Evolutionary conservation across 1,284 basidiomycete genomes (phyloP), one percentile per base, ranked within the genome.

Genomic region (Cutaneotrichosporon sp.): DNA sequence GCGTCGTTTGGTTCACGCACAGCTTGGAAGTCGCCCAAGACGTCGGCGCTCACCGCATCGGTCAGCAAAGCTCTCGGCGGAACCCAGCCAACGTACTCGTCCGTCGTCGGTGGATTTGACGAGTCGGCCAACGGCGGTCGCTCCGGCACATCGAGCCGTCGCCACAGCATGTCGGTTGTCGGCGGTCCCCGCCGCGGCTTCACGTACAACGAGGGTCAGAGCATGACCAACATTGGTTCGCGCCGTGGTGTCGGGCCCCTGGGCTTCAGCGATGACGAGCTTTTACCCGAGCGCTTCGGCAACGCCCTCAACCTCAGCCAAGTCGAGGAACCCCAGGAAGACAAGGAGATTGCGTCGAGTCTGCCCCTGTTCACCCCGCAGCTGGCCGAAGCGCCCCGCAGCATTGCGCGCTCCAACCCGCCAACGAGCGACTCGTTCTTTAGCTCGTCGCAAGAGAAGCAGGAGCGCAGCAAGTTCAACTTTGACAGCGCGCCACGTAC

Each of bases 91-190:
- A 54, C 46, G n/a, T 62, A 62, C 49, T 61, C 62, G 26, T 61
- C 66, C n/a, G 51, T 60, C 10, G 51, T 63, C 8, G 64, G 63
- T 4, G 66, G 65, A 7, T 68, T 65, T 22, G 67, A 63, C 13
- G 54, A 63, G n/a, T 40, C 54, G 17, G 23, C 51, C 10, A 63
- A 61, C 50, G 66, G 65, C 7, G 55, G 55, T 3, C 58, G 61
- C 51, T 73, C 71, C 1, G 90, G 89, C 1, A 85, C 87, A 1
- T 89, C 88, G 10, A 88, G 86, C 63, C 78, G 90, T 41, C 77
- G 90, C 36, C 90, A 92, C 65, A 88, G 86, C 56, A 88, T 93
- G 59, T 89, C 86, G 54, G 83, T 91, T 55, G 86, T 90, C 8
- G 67, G 70, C 20, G 65, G 63, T 1, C 67, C 67, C 30, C 56